Evolutionary conservation across 73 alveolate species (phyloP).

Genomic region (Paramecium octaurelia): DNA sequence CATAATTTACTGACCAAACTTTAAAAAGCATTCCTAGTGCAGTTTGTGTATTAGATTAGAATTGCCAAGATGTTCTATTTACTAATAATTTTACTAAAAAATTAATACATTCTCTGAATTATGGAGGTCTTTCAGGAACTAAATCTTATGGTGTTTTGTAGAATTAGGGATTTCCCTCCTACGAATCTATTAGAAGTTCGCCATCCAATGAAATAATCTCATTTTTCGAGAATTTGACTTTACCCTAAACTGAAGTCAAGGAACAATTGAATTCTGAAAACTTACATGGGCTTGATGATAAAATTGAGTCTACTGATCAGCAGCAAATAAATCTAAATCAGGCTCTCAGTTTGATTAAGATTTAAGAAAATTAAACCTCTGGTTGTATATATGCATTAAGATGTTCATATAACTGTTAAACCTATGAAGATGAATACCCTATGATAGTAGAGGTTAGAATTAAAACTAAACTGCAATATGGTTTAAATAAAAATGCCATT

Average conservation of each 20-base stretch:
- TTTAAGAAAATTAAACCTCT: not conserved
- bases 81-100: not conserved
- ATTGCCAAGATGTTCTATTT: not conserved
- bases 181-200: not conserved
- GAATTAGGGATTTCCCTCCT: not conserved
- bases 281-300: not conserved
- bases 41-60: not conserved
- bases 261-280: not conserved
- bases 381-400: not conserved
- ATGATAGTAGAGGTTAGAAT: not conserved
- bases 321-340: not conserved
- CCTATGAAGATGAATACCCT: not conserved
- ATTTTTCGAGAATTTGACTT: not conserved
- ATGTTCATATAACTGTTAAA: not conserved
- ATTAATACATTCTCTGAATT: not conserved
- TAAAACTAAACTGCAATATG: not conserved
- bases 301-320: not conserved
- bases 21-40: conserved; percentile 30
- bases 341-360: not conserved
- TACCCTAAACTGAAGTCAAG: not conserved
- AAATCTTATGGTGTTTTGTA: not conserved
- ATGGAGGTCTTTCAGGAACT: not conserved
- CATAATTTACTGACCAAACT: not conserved
- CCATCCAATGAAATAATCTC: not conserved
- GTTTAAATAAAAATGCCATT: not conserved